Percentiles rank a stretch among this genome's conserved stretches.
Evolutionary conservation across 495 filamentous ascomycete genomes (phyloP).

Genomic region (Neurospora sp.): DNA sequence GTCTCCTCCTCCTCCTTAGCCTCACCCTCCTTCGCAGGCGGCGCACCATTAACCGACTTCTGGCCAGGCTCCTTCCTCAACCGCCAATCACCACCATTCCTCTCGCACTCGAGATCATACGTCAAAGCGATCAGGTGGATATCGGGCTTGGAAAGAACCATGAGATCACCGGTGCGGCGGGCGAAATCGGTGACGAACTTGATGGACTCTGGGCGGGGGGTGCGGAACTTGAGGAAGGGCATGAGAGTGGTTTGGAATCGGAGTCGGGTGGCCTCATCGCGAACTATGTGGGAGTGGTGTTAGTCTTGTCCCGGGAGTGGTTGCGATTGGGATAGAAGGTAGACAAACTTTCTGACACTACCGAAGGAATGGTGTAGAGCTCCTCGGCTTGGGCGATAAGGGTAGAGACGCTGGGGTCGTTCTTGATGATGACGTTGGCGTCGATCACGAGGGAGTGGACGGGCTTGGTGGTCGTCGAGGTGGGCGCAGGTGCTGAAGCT

Average conservation of each 20-base stretch:
- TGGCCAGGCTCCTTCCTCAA: constrained; percentile 68
- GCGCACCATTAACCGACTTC: constrained; percentile 61
- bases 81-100: constrained; percentile 70
- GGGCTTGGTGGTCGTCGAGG: constrained; percentile 38
- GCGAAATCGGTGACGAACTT: constrained; percentile 77
- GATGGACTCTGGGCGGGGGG: constrained; percentile 63
- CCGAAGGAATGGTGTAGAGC: constrained; percentile 75
- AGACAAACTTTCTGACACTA: constrained; percentile 70
- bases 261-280: constrained; percentile 66
- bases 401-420: constrained; percentile 70
- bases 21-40: constrained; percentile 34
- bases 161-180: constrained; percentile 77
- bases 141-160: constrained; percentile 80
- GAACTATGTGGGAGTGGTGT: constrained; percentile 10
- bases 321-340: neutral
- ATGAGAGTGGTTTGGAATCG: constrained; percentile 72
- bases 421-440: constrained; percentile 83
- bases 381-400: constrained; percentile 65
- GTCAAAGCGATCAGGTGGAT: constrained; percentile 79
- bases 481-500: neutral
- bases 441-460: constrained; percentile 83
- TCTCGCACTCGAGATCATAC: constrained; percentile 82
- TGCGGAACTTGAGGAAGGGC: constrained; percentile 73
- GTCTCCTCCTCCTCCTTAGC: constrained; percentile 10
- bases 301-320: neutral